These are phyloP conservation scores for Pseudoneurospora amorphoporcata DNA, from an alignment of 495 filamentous ascomycete genomes.

Conservation along the genomic window DNA sequence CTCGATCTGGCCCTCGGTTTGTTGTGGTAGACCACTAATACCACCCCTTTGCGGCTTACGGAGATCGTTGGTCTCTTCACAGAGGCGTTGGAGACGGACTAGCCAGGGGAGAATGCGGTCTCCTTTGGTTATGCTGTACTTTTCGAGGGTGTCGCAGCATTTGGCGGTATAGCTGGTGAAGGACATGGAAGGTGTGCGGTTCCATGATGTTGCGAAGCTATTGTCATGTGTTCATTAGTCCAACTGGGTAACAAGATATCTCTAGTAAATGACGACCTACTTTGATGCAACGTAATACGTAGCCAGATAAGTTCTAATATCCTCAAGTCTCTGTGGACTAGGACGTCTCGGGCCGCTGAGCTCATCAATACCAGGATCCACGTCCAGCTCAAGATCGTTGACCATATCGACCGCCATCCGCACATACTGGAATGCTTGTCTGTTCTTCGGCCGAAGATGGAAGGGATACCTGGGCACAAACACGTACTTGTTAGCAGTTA, in stretches of 20 bases:
- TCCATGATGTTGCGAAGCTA: constrained; percentile 28
- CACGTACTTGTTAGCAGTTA: neutral
- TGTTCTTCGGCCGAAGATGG: constrained; percentile 37
- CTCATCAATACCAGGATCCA: constrained; percentile 16
- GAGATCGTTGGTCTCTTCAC: constrained; percentile 27
- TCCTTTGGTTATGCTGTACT: constrained; percentile 15
- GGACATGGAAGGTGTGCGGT: constrained; percentile 10
- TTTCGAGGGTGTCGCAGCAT: constrained; percentile 26
- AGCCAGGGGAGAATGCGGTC: constrained; percentile 33
- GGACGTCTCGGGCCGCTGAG: neutral
- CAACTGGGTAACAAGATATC: neutral
- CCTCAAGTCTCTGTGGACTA: constrained; percentile 17
- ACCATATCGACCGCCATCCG: constrained; percentile 38
- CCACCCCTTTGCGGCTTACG: constrained; percentile 12
- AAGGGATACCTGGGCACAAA: constrained; percentile 32
- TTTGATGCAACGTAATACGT: constrained; percentile 28
- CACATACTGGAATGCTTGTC: constrained; percentile 32
- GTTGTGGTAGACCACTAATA: constrained; percentile 3
- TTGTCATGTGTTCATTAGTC: neutral
- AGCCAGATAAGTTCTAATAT: constrained; percentile 29
- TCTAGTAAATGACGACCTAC: constrained; percentile 13
- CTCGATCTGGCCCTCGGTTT: constrained; percentile 27
- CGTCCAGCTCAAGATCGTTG: constrained; percentile 31
- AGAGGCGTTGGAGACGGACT: constrained; percentile 28
- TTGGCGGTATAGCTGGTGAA: constrained; percentile 24